These are phyloP conservation scores for Diplodia corticola DNA, from an alignment of 2,329 filamentous ascomycete genomes.

Conservation along the genomic window DNA sequence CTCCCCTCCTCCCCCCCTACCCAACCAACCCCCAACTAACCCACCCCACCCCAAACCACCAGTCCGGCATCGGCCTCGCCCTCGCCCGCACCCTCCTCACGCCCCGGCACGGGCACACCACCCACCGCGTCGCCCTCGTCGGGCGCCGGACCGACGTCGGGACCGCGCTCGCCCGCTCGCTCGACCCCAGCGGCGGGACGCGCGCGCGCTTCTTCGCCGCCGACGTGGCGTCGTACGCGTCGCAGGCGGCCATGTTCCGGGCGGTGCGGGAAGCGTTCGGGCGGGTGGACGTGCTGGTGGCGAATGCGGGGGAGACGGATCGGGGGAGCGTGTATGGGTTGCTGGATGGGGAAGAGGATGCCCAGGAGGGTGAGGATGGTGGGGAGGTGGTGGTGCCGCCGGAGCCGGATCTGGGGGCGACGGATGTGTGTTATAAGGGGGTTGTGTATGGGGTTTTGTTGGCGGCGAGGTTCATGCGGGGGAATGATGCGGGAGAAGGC, in stretches of 20 bases:
- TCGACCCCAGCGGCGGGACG: conserved; percentile 22
- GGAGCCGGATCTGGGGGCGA: conserved; percentile 48
- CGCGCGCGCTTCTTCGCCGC: conserved; percentile 43
- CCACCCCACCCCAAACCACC: conserved; percentile 19
- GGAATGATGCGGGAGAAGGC: conserved; percentile 43
- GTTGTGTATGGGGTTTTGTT: conserved; percentile 53
- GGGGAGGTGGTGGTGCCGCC: too few relatives aligned
- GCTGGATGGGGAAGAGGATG: conserved; percentile 15
- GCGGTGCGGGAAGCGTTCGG: conserved; percentile 47
- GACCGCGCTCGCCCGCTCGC: conserved; percentile 30
- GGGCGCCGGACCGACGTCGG: conserved; percentile 44
- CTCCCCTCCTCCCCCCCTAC: too few relatives aligned
- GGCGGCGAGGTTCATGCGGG: conserved; percentile 56
- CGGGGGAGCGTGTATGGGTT: conserved; percentile 48
- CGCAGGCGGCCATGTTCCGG: conserved; percentile 47
- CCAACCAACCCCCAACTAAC: neutral
- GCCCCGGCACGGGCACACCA: too few relatives aligned
- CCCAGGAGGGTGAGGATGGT: conserved; percentile 31
- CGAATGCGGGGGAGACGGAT: conserved; percentile 55
- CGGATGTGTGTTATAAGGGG: conserved; percentile 55
- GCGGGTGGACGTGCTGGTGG: conserved; percentile 51
- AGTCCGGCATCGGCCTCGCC: conserved; percentile 53
- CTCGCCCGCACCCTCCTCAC: conserved; percentile 41
- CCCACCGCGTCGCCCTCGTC: conserved; percentile 42
- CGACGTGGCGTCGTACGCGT: conserved; percentile 50